Conservation (phyloP, 345 rosid species). For the Eutrema heterophyllum region DNA sequence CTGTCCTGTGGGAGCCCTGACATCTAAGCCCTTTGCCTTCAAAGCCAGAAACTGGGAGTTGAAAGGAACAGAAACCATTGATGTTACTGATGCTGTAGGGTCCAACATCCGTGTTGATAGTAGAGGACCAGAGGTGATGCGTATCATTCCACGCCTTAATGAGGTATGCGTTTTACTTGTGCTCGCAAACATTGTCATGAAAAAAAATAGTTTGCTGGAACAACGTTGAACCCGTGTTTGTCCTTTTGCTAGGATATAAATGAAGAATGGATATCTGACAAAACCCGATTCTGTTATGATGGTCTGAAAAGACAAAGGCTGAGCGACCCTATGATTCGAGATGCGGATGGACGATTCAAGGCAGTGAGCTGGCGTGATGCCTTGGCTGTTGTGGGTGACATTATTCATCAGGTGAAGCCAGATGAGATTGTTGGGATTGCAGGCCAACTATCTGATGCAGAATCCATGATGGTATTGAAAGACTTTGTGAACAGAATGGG, state of each 20-base stretch:
- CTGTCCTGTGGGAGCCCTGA: slow-evolving; percentile 96
- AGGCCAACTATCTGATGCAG: slow-evolving; percentile 92
- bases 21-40: slow-evolving; percentile 95
- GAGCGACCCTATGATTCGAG: slow-evolving; percentile 96
- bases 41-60: slow-evolving; percentile 98
- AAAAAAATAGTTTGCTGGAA: background rate
- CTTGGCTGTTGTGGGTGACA: slow-evolving; percentile 79
- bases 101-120: slow-evolving; percentile 92
- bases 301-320: slow-evolving; percentile 98
- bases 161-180: slow-evolving; percentile 47
- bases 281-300: slow-evolving; percentile 88
- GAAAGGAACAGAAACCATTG: slow-evolving; percentile 91
- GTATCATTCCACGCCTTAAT: slow-evolving; percentile 76
- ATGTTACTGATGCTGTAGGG: slow-evolving; percentile 92
- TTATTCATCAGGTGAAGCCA: slow-evolving; percentile 63
- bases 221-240: background rate
- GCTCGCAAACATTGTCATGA: background rate
- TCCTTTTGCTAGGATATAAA: slow-evolving; percentile 70
- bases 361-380: slow-evolving; percentile 94
- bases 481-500: slow-evolving; percentile 89
- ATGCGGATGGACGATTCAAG: slow-evolving; percentile 79
- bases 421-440: slow-evolving; percentile 86
- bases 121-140: slow-evolving; percentile 97
- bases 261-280: slow-evolving; percentile 99
- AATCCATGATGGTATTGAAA: slow-evolving; percentile 93